phyloP scores from a whole-genome alignment of 2,329 filamentous ascomycete genomes.

The Camptophora hylomeconis region DNA sequence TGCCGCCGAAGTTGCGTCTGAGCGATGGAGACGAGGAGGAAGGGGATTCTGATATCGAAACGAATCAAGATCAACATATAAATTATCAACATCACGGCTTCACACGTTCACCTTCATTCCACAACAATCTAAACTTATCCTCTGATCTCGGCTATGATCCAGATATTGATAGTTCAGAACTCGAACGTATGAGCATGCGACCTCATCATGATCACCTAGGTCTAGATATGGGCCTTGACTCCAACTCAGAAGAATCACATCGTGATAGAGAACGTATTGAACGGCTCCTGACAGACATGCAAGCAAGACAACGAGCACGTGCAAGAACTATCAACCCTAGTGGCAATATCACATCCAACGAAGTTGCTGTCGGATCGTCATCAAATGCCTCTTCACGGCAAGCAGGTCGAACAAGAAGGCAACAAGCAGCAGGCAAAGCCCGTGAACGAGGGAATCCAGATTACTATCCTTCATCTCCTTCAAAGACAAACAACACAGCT shows the following conservation, averaged over 20 bases:
- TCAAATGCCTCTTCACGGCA: too few relatives aligned
- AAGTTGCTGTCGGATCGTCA: constrained; percentile 18
- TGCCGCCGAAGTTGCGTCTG: constrained; percentile 24
- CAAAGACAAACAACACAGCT: not conserved
- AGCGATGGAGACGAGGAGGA: constrained; percentile 26
- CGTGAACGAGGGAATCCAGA: too few relatives aligned
- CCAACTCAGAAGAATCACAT: constrained; percentile 7
- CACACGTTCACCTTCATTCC: not conserved
- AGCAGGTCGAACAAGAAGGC: too few relatives aligned
- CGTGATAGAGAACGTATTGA: constrained; percentile 14
- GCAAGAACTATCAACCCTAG: constrained; percentile 6
- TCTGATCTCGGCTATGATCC: too few relatives aligned
- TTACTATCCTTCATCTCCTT: too few relatives aligned
- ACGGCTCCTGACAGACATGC: constrained; percentile 12
- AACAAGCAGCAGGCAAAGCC: too few relatives aligned
- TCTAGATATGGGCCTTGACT: constrained; percentile 2
- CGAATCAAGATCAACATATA: constrained; percentile 33
- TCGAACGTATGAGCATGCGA: not conserved
- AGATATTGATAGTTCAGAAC: too few relatives aligned
- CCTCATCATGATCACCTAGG: not conserved
- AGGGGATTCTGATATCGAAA: constrained; percentile 22
- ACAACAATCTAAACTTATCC: constrained; percentile 6
- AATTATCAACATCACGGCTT: constrained; percentile 3
- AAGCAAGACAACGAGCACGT: constrained; percentile 11
- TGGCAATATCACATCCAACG: constrained; percentile 7